Evolutionary conservation across 2,329 filamentous ascomycete species (phyloP), one percentile per base, ranked within the genome.

Genomic region (Cytospora leucostoma): DNA sequence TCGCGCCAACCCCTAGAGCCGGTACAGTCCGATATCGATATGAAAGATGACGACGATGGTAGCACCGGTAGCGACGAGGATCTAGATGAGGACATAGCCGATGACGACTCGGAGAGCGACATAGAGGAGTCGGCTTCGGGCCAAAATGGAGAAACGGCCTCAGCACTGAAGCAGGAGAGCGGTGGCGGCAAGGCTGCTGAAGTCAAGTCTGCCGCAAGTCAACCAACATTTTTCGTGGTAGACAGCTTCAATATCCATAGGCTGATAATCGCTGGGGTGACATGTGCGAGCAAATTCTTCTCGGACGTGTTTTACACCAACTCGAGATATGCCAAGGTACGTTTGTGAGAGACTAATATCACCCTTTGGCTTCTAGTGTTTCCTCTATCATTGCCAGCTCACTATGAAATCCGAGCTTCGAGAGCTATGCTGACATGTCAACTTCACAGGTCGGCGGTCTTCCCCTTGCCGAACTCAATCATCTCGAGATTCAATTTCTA

Each of bases 221-320:
- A 71, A n/a, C 81, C 82, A 6, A 85, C 84, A 10, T 87, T 85
- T 65, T 98, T 99, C 73, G 94, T 98, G 49, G 95, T 98, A 12
- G 95, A 99, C 78, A 98, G 95, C 78, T 99, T 95, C 80, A 99
- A 99, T 77, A 98, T 99, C 67, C 95, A 99, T 74, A 88, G 95
- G 61, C 81, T 99, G 61, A 93, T 98, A 61, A 99, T 99, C 74
- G 92, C 95, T 2, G 95, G 94, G 40, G 95, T 99, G 52, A 99
- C 95, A 3, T 98, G 95, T 76, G 93, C 95, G 6, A 98, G 94
- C 85, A 99, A 99, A 77, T 99, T 98, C 82, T 99, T 99, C 78
- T 98, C 94, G 6, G 86, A 99, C 78, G 94, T 98, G 49, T 99
- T 99, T 72, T 99, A 98, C 75, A 99, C 95, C 11, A 99, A 99